Conservation (phyloP, 306 rosid species). For the Dryas octopetala region DNA sequence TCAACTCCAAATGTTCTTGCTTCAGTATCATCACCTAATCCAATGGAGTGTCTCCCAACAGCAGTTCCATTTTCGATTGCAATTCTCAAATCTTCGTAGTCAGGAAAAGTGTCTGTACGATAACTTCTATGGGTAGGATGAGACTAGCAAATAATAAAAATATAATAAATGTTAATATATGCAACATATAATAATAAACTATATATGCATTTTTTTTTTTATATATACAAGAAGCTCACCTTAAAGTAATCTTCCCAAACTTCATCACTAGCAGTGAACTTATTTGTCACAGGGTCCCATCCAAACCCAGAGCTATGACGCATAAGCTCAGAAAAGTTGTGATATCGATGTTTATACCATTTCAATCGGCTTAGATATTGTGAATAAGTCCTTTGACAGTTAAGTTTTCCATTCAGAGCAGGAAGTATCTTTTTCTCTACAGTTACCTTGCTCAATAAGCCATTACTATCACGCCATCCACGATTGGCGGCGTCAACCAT, state of each 20-base stretch:
- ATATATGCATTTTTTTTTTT: background rate
- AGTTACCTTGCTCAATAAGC: background rate
- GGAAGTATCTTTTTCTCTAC: background rate
- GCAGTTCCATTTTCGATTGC: constrained; percentile 1
- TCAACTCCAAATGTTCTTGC: background rate
- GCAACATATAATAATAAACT: background rate
- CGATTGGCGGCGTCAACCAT: background rate
- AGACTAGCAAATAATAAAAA: background rate
- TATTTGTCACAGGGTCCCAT: background rate
- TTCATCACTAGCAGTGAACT: background rate
- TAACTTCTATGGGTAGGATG: background rate
- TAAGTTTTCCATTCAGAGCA: background rate
- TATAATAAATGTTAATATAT: background rate
- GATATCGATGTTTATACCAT: background rate
- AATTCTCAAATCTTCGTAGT: background rate
- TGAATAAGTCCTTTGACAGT: background rate
- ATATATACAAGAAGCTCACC: background rate
- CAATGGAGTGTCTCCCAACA: background rate
- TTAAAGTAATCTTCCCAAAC: background rate
- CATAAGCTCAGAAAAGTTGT: background rate
- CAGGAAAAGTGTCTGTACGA: background rate
- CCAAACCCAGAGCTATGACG: background rate
- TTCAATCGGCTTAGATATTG: background rate
- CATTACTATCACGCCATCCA: constrained; percentile 4
- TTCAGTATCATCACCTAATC: background rate